Evolutionary conservation across 768 basidiomycete genomes (phyloP).

Genomic region (Russula foetens): DNA sequence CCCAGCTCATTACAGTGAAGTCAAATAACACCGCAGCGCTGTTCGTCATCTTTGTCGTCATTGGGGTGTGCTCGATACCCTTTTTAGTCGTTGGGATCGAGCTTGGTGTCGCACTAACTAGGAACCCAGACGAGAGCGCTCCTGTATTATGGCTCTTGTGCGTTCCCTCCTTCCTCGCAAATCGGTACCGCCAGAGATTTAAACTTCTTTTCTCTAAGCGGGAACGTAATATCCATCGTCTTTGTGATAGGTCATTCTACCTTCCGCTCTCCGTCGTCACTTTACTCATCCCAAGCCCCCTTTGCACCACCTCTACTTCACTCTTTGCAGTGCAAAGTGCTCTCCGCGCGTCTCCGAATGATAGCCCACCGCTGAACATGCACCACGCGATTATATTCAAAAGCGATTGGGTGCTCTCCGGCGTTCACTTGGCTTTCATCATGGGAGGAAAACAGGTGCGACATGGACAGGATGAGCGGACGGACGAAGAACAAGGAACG

Average conservation of each 20-base stretch:
- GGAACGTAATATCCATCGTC: not conserved
- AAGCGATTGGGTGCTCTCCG: conserved; percentile 38
- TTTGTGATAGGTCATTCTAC: not conserved
- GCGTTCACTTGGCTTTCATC: conserved; percentile 38
- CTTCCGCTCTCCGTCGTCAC: not conserved
- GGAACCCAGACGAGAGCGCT: conserved; percentile 70
- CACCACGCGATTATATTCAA: conserved; percentile 57
- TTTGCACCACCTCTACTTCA: too few relatives aligned
- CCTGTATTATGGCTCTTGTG: conserved; percentile 72
- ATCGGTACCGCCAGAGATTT: not conserved
- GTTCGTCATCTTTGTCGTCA: conserved; percentile 58
- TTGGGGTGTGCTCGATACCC: conserved; percentile 57
- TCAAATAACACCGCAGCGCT: conserved; percentile 52
- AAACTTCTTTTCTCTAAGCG: not conserved
- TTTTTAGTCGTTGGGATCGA: conserved; percentile 74
- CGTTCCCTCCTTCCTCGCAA: conserved; percentile 21
- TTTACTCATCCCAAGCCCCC: not conserved
- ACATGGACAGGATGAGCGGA: too few relatives aligned
- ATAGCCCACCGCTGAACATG: conserved; percentile 71
- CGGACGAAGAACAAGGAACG: not conserved
- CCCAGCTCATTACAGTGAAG: conserved; percentile 36
- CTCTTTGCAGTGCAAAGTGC: conserved; percentile 37
- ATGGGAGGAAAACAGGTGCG: conserved; percentile 47
- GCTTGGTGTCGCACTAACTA: conserved; percentile 69
- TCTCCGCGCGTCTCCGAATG: conserved; percentile 51